Base-by-base conservation (phyloP, 1,139 yeast genomes). In the Hansenula lynferdii region DNA sequence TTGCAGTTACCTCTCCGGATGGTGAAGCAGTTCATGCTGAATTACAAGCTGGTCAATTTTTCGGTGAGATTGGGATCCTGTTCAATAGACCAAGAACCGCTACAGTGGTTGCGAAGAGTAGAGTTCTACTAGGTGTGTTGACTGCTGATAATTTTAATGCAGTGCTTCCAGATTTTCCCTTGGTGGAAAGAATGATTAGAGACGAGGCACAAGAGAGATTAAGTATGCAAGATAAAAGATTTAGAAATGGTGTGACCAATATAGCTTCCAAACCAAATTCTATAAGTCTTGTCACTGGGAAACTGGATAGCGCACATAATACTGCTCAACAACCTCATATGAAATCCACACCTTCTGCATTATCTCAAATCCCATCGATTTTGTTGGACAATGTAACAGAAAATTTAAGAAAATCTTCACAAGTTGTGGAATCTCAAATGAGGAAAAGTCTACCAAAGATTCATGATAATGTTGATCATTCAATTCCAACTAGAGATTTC, bases 181-280 rank as follows among this genome's bases (percentile, higher is more conserved):
- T 62, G 7, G 75, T 83, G 35, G 92, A 83, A 54, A 64, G 84
- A 44, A 67, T 80, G 36, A 81, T 83, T 30, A 64, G 90, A 45
- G 86, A 82, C 54, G 92, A 83, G 56, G 90, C 89, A 6, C 89
- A 82, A 51, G 87, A 82, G 54, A 65, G 92, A 36, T 61, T 83
- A 42, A 81, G 85, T 6, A 75, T 80, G 75, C 80, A 76, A 50
- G 84, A 77, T 39, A 79, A 80, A 56, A 71, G 77, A 53, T 70
- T 69, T 44, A 62, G 68, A 43, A 49, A 60, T 40, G 58, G 59
- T 31, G 51, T 53, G 18, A 45, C 55, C 2, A 51, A 48, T 37
- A 49, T 53, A 18, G 34, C 45, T 14, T 40, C 47, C 2, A 39
- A 39, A 24, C 22, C 25, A 5, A 28, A 42, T n/a, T n/a, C n/a